Percentiles rank a stretch among this genome's conserved stretches.
Conservation (phyloP, 805 yeast genomes). For the Wickerhamomyces chaumierensis region DNA sequence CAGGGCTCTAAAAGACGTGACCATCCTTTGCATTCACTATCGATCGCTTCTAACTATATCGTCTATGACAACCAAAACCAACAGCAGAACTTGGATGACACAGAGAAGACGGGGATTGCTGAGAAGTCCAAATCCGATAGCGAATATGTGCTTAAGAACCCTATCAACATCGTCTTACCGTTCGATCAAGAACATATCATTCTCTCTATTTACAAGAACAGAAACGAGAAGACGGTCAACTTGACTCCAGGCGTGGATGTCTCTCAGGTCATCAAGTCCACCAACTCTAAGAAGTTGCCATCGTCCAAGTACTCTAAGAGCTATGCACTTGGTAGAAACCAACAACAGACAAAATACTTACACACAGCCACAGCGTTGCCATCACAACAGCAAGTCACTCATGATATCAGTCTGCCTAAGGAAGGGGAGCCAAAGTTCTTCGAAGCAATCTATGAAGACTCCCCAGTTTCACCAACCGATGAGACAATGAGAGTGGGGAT, state of each 20-base stretch:
- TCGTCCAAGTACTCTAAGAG: no score
- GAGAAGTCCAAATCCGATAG: slow-evolving; percentile 2
- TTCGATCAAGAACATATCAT: slow-evolving; percentile 10
- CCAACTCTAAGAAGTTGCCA: not conserved
- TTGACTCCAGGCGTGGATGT: slow-evolving; percentile 4
- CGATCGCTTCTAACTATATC: slow-evolving; percentile 22
- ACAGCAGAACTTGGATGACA: slow-evolving; percentile 3
- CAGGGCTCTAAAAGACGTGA: slow-evolving; percentile 13
- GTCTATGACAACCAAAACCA: slow-evolving; percentile 13
- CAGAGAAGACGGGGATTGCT: slow-evolving; percentile 6
- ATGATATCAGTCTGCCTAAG: not conserved
- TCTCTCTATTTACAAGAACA: slow-evolving; percentile 8
- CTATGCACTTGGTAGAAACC: no score
- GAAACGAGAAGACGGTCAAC: slow-evolving; percentile 9
- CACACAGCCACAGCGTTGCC: not conserved
- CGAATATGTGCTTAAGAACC: slow-evolving; percentile 6
- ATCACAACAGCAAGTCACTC: not conserved
- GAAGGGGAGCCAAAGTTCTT: slow-evolving; percentile 9
- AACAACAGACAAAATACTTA: not conserved
- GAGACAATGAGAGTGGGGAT: slow-evolving; percentile 22
- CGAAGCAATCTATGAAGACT: slow-evolving; percentile 6
- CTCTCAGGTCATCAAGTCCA: not conserved
- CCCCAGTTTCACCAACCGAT: slow-evolving; percentile 14
- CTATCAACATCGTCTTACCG: slow-evolving; percentile 12
- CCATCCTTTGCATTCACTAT: slow-evolving; percentile 26